Evolutionary conservation across 768 basidiomycete genomes (phyloP).

Genomic region (Leccinum broughii): DNA sequence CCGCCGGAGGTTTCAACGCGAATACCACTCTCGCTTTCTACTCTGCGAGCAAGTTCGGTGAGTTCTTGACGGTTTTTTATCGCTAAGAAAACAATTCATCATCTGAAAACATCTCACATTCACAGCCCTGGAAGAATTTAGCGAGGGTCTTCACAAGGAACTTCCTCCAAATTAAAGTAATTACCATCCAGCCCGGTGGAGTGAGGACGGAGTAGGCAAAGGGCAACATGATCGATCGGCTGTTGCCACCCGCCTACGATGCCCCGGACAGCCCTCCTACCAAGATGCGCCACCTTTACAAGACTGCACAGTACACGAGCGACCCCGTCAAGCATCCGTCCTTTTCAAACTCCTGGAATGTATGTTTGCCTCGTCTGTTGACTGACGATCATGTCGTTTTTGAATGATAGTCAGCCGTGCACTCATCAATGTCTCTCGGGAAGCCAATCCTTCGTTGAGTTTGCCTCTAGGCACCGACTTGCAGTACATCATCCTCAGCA

Average conservation of each 20-base stretch:
- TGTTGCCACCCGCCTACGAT: constrained; percentile 19
- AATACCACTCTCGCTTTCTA: constrained; percentile 22
- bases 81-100: too few relatives aligned
- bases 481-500: constrained; percentile 16
- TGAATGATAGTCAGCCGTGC: constrained; percentile 20
- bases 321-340: constrained; percentile 18
- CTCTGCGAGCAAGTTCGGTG: constrained; percentile 26
- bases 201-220: constrained; percentile 24
- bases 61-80: neutral
- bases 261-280: constrained; percentile 15
- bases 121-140: constrained; percentile 28
- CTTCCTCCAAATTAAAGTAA: constrained; percentile 23
- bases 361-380: neutral
- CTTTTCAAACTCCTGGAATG: neutral
- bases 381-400: neutral
- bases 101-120: neutral
- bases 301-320: neutral
- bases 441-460: constrained; percentile 22
- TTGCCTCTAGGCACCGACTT: constrained; percentile 22
- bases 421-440: constrained; percentile 19
- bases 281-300: constrained; percentile 13
- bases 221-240: constrained; percentile 15
- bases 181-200: constrained; percentile 21
- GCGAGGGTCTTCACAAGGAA: constrained; percentile 25
- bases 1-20: constrained; percentile 18